A percentile compares a stretch with the other conserved stretches of the same genome.
These are phyloP conservation scores for Globisporangium emineosum DNA, from an alignment of 352 stramenopile species.

Conservation along the genomic window DNA sequence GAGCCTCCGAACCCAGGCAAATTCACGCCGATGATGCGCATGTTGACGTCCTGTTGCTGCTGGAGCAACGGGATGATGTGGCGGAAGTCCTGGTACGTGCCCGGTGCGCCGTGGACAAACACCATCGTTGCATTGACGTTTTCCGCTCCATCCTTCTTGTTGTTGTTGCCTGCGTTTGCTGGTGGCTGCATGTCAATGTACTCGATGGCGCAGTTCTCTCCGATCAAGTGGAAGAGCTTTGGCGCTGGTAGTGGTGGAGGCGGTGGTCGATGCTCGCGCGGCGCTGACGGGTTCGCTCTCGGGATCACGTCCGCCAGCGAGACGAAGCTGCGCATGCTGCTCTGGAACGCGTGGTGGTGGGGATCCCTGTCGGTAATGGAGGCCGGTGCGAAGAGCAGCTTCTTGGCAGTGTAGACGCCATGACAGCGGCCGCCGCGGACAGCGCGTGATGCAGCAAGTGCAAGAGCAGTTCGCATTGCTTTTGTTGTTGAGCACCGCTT, in stretches of 20 bases:
- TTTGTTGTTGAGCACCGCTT: neutral
- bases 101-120: slow-evolving; percentile 39
- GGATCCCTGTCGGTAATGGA: neutral
- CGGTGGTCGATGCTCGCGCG: slow-evolving; percentile 9
- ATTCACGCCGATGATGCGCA: slow-evolving; percentile 33
- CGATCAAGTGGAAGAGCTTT: slow-evolving; percentile 7
- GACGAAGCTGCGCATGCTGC: slow-evolving; percentile 8
- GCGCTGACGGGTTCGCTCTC: neutral
- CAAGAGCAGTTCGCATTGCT: neutral
- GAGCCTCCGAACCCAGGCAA: slow-evolving; percentile 38
- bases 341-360: neutral
- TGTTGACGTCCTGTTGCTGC: slow-evolving; percentile 2
- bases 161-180: no score
- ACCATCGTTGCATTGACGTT: slow-evolving; percentile 26
- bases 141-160: neutral
- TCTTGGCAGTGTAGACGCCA: neutral
- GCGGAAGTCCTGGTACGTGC: slow-evolving; percentile 38
- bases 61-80: slow-evolving; percentile 32
- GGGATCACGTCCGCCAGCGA: slow-evolving; percentile 15
- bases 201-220: slow-evolving; percentile 14
- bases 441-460: neutral
- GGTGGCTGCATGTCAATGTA: slow-evolving; percentile 19
- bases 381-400: neutral
- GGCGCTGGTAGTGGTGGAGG: slow-evolving; percentile 15
- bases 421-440: neutral